A percentile compares a stretch with the other conserved stretches of the same genome.
Evolutionary conservation across 257 asterid species (phyloP).

Genomic region (Capsicum chinense): DNA sequence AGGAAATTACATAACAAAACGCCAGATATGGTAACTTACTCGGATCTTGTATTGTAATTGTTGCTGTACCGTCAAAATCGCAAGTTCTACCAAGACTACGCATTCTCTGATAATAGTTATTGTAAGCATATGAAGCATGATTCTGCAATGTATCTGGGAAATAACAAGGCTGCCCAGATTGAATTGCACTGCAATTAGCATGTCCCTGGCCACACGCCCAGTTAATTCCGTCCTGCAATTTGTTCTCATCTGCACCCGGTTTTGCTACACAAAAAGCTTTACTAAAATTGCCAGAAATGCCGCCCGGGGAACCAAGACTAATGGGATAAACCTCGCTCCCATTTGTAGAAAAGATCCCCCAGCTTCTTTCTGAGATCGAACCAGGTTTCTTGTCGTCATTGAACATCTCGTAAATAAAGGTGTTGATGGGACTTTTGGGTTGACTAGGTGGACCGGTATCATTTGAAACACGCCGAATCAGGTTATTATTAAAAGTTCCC

Average conservation of each 20-base stretch:
- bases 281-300: conserved; percentile 49
- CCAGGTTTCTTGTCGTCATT: conserved; percentile 77
- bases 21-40: conserved; percentile 58
- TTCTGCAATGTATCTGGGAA: conserved; percentile 63
- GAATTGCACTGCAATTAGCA: conserved; percentile 76
- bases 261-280: conserved; percentile 62
- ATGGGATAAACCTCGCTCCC: conserved; percentile 67
- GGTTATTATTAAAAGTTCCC: conserved; percentile 58
- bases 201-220: conserved; percentile 95
- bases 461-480: conserved; percentile 68
- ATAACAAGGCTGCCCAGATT: conserved; percentile 76
- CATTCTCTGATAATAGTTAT: conserved; percentile 82
- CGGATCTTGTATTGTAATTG: conserved; percentile 59
- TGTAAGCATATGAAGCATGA: conserved; percentile 91
- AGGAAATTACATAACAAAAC: background rate
- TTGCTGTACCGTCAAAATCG: conserved; percentile 82
- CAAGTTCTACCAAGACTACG: conserved; percentile 72
- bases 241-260: conserved; percentile 53
- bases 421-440: conserved; percentile 52
- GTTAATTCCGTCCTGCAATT: conserved; percentile 62
- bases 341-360: conserved; percentile 71
- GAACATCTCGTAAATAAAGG: conserved; percentile 79
- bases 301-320: conserved; percentile 43
- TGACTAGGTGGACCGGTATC: conserved; percentile 88
- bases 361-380: conserved; percentile 72